phyloP scores from a whole-genome alignment of 495 filamentous ascomycete species.

The Daldinia grandis region DNA sequence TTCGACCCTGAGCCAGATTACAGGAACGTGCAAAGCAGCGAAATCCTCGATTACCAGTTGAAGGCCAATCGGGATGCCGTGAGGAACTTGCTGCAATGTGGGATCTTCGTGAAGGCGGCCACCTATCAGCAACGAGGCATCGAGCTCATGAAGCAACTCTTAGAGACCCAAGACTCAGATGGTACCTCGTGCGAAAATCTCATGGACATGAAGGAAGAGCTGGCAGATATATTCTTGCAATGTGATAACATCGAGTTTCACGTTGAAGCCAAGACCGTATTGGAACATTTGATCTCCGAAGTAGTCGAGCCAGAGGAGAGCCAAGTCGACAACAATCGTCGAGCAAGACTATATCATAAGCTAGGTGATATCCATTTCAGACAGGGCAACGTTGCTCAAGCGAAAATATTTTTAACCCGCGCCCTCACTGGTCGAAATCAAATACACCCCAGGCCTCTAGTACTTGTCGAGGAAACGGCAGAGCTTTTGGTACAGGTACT shows the following conservation, averaged over 20 bases:
- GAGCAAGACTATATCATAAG: slow-evolving; percentile 41
- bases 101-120: slow-evolving; percentile 26
- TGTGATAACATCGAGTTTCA: slow-evolving; percentile 23
- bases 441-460: slow-evolving; percentile 13
- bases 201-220: slow-evolving; percentile 36
- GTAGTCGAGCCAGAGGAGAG: slow-evolving; percentile 1
- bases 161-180: slow-evolving; percentile 1
- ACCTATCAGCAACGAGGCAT: slow-evolving; percentile 35
- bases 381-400: slow-evolving; percentile 20
- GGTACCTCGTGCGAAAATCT: slow-evolving; percentile 11
- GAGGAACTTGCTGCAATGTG: slow-evolving; percentile 10
- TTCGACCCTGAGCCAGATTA: slow-evolving; percentile 30
- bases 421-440: slow-evolving; percentile 24
- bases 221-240: slow-evolving; percentile 34
- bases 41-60: slow-evolving; percentile 25
- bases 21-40: slow-evolving; percentile 11
- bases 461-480: slow-evolving; percentile 36
- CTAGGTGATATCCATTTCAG: slow-evolving; percentile 33
- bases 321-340: slow-evolving; percentile 21
- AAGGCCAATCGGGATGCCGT: slow-evolving; percentile 33
- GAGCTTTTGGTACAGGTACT: slow-evolving; percentile 26
- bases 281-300: slow-evolving; percentile 27
- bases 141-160: slow-evolving; percentile 24
- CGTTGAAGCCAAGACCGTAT: slow-evolving; percentile 26
- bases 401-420: slow-evolving; percentile 20